Evolutionary conservation across 345 rosid genomes (phyloP).

Genomic region (Eucalyptus sideroxylon): DNA sequence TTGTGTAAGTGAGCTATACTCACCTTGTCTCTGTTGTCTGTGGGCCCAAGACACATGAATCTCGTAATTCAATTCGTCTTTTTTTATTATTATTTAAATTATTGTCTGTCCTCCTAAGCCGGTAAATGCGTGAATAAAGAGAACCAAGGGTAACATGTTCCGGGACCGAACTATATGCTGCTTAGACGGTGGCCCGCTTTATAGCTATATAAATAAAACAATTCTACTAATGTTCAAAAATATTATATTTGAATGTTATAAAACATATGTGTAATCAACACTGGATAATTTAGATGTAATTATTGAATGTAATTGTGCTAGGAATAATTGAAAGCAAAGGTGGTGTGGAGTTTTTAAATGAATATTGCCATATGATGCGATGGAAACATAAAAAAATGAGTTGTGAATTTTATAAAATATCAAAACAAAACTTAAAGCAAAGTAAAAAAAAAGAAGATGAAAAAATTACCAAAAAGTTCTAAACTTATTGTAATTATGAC

Average conservation of each 20-base stretch:
- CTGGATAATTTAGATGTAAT: neutral
- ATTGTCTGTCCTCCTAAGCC: neutral
- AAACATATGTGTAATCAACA: neutral
- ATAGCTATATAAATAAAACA: neutral
- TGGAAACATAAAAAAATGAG: neutral
- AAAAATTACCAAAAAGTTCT: too few relatives aligned
- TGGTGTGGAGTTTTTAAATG: neutral
- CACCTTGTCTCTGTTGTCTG: neutral
- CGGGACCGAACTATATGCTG: neutral
- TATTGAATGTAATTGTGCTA: neutral
- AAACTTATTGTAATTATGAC: fast-evolving
- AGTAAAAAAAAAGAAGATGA: fast-evolving
- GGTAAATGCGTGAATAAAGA: neutral
- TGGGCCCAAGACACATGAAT: neutral
- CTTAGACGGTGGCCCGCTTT: neutral
- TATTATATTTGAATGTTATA: neutral
- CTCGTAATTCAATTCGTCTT: neutral
- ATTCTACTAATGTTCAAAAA: neutral
- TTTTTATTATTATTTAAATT: neutral
- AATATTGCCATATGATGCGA: neutral
- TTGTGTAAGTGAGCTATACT: neutral
- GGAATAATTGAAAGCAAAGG: neutral
- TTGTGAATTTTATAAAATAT: neutral
- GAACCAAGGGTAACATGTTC: neutral
- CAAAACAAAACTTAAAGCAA: neutral